Percentiles rank a stretch among this genome's conserved stretches.
phyloP scores from a whole-genome alignment of 129 eudicot genomes.

The Kitagawia praeruptora region DNA sequence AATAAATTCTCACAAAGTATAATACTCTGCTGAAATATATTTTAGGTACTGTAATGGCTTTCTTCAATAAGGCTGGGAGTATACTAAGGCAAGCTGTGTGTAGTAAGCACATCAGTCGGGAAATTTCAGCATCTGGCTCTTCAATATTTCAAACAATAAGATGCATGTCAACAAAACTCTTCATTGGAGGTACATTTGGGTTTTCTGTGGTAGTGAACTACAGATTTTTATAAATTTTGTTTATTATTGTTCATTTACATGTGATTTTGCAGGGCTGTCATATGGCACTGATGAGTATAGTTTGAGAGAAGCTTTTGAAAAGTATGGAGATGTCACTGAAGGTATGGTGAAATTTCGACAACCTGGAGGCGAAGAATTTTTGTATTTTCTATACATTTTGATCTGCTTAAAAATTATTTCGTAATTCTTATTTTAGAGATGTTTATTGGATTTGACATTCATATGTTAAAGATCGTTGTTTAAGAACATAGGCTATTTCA shows the following conservation, averaged over 20 bases:
- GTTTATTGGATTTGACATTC: neutral
- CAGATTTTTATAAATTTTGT: neutral
- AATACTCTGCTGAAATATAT: neutral
- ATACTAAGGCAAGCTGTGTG: constrained; percentile 42
- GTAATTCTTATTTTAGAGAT: neutral
- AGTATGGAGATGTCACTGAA: constrained; percentile 69
- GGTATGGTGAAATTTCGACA: constrained; percentile 28
- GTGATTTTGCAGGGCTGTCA: constrained; percentile 59
- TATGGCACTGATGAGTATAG: constrained; percentile 57
- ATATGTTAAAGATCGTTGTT: neutral
- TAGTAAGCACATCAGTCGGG: constrained; percentile 34
- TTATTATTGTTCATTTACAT: neutral
- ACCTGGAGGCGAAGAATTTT: neutral
- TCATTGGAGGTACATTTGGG: constrained; percentile 59
- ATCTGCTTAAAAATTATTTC: neutral
- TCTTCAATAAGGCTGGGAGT: constrained; percentile 59
- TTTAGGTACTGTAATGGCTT: constrained; percentile 58
- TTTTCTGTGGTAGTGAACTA: neutral
- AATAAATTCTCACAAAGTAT: neutral
- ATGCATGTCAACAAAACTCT: constrained; percentile 88
- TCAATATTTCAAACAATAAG: constrained; percentile 62
- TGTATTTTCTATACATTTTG: neutral
- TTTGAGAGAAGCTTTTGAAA: constrained; percentile 55
- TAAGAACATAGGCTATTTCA: neutral
- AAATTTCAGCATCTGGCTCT: constrained; percentile 46